phyloP scores from a whole-genome alignment of 2,329 filamentous ascomycete genomes.

The Cryphonectria radicalis region DNA sequence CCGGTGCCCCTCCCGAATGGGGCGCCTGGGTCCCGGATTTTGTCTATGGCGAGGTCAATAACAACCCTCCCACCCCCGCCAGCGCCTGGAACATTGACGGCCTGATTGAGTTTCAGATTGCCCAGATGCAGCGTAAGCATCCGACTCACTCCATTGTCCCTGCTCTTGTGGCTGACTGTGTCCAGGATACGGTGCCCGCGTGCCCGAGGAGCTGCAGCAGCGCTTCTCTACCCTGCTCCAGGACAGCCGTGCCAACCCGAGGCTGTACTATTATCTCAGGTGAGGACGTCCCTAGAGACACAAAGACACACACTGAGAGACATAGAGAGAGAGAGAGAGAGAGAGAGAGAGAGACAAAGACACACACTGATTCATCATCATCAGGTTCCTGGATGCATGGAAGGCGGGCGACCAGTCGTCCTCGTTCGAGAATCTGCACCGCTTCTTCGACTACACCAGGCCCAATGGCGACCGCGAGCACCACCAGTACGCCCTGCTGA shows the following conservation, averaged over 20 bases:
- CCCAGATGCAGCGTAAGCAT: conserved; percentile 76
- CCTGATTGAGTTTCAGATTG: conserved; percentile 85
- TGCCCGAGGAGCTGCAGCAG: conserved; percentile 74
- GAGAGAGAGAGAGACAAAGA: no score
- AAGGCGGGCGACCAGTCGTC: conserved; percentile 86
- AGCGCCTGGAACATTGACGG: conserved; percentile 82
- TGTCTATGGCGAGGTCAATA: conserved; percentile 55
- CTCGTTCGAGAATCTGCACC: conserved; percentile 87
- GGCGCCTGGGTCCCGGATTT: conserved; percentile 54
- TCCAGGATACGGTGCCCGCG: conserved; percentile 73
- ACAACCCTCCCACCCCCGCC: conserved; percentile 50
- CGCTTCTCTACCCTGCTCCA: conserved; percentile 71
- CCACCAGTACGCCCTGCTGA: conserved; percentile 94
- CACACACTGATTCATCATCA: conserved; percentile 37
- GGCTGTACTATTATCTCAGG: conserved; percentile 76
- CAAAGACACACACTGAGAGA: no score
- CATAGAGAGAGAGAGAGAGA: no score
- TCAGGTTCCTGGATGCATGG: conserved; percentile 89
- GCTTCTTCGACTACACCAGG: conserved; percentile 97
- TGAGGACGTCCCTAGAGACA: conserved; percentile 43
- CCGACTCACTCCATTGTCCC: conserved; percentile 14
- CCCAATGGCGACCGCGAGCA: conserved; percentile 80
- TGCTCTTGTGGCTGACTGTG: conserved; percentile 22
- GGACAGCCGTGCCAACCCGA: conserved; percentile 70
- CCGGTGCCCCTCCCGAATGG: conserved; percentile 52